Evolutionary conservation across 2,329 filamentous ascomycete species (phyloP), one percentile per base, ranked within the genome.

Genomic region (Scleromitrula shiraiana): DNA sequence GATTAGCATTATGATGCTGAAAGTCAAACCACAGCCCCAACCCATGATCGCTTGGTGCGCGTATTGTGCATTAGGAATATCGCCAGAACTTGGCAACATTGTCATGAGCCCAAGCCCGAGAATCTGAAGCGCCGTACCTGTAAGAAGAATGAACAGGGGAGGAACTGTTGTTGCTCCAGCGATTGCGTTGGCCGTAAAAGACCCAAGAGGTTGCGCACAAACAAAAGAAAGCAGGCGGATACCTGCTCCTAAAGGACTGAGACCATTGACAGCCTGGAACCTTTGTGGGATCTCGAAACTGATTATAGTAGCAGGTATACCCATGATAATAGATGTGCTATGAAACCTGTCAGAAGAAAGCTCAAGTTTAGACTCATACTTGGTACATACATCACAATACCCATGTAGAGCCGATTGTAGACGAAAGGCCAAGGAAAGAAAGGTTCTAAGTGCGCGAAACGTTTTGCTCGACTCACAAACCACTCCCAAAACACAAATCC

Each of bases 41-140:
- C 78, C 77, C 32, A 80, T 75, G 4, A 80, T 64, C 23, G 70
- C 68, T 48, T 80, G 73, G 54, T 71, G 80, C 3, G 67, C 75
- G 50, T 78, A 79, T 30, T 32, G 38, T 9, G 36, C 33, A 6
- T 17, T 26, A 22, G 42, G 40, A n/a, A 53, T 53, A 1, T 19
- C 8, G 10, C 37, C 5, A 12, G 41, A 27, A 1, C 15, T 49
- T 9, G 50, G 45, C 5, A 51, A 22, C 9, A 33, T 37, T 15
- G 35, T 41, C 22, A 29, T 41, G 14, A 54, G 22, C 2, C 29
- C 50, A 5, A 54, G 40, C 4, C 52, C 52, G 2, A 54, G 17
- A 20, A 52, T 14, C 20, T 54, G 50, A 4, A 52, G 27, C 9
- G 46, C 33, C 5, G 39, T 23, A 9, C 50, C 19, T 12, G 17